Conservation (phyloP, 352 stramenopile species). For the Globisporangium alternatum region DNA sequence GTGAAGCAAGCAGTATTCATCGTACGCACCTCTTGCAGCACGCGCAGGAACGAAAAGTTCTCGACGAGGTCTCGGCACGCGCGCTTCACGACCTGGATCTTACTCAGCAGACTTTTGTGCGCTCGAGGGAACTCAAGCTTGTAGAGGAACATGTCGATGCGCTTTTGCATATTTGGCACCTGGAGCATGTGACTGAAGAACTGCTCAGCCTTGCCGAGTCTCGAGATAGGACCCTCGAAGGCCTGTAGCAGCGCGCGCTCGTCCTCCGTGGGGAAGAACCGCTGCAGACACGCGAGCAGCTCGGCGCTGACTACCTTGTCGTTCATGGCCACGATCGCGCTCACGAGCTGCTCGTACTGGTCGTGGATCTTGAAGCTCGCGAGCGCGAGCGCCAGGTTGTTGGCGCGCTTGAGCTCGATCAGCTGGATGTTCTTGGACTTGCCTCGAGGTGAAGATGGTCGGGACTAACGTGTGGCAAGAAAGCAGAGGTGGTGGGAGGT, state of each 20-base stretch:
- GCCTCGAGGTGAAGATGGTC: conserved; percentile 63
- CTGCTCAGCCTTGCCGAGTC: conserved; percentile 64
- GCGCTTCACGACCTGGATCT: conserved; percentile 57
- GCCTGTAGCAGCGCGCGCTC: conserved; percentile 43
- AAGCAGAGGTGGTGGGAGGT: neutral
- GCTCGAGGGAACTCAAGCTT: conserved; percentile 63
- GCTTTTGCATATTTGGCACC: conserved; percentile 49
- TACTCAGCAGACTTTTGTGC: conserved; percentile 36
- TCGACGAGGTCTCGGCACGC: conserved; percentile 65
- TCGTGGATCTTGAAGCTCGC: conserved; percentile 78
- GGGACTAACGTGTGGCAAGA: conserved; percentile 26
- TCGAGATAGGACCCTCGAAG: conserved; percentile 40
- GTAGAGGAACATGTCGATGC: conserved; percentile 76
- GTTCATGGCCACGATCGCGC: conserved; percentile 59
- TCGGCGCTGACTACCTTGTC: conserved; percentile 54
- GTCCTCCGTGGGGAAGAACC: conserved; percentile 72
- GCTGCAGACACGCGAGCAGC: conserved; percentile 65
- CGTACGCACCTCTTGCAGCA: conserved; percentile 38
- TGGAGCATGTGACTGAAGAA: conserved; percentile 70
- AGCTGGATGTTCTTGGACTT: conserved; percentile 75
- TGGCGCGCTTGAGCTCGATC: conserved; percentile 76
- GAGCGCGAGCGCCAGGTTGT: conserved; percentile 72
- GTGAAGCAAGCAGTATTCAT: neutral
- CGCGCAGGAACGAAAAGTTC: conserved; percentile 62
- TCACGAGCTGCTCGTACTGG: conserved; percentile 59